phyloP scores from a whole-genome alignment of 2,329 filamentous ascomycete genomes.

The Nigrospora osmanthi region DNA sequence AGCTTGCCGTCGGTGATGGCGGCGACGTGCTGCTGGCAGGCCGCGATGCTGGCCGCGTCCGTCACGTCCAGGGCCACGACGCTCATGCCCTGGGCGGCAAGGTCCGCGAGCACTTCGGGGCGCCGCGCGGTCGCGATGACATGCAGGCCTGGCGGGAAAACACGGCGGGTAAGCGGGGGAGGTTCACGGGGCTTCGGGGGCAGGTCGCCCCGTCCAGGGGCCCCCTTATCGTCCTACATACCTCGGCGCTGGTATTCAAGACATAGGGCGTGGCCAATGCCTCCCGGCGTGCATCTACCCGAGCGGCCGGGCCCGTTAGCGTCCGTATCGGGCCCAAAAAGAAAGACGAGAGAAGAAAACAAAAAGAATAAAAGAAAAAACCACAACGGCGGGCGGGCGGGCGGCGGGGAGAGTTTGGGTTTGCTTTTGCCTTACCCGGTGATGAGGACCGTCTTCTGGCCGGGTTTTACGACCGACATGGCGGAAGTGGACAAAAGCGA shows the following conservation, averaged over 20 bases:
- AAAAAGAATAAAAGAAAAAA: too few species aligned
- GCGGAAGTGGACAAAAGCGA: too few species aligned
- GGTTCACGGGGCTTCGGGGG: neutral
- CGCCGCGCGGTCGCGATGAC: constrained; percentile 51
- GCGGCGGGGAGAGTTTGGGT: too few species aligned
- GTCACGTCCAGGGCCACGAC: constrained; percentile 47
- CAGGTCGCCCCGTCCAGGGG: neutral
- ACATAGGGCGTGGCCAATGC: constrained; percentile 48
- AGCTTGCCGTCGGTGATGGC: constrained; percentile 43
- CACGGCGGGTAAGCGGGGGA: too few species aligned
- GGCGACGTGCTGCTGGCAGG: constrained; percentile 36
- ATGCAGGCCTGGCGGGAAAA: constrained; percentile 30
- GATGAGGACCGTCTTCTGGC: constrained; percentile 3
- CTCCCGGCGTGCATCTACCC: constrained; percentile 47
- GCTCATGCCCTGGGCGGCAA: constrained; percentile 39
- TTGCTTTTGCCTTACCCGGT: neutral
- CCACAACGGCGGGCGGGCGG: too few species aligned
- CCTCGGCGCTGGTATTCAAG: constrained; percentile 45
- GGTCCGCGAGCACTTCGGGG: constrained; percentile 34
- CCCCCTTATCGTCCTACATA: constrained; percentile 28
- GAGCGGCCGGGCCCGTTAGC: neutral
- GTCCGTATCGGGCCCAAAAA: neutral
- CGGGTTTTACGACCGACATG: neutral
- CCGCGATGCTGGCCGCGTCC: constrained; percentile 38
- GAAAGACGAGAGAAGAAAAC: too few species aligned